phyloP scores from a whole-genome alignment of 257 asterid genomes.

The Dorcoceras hygrometricum region DNA sequence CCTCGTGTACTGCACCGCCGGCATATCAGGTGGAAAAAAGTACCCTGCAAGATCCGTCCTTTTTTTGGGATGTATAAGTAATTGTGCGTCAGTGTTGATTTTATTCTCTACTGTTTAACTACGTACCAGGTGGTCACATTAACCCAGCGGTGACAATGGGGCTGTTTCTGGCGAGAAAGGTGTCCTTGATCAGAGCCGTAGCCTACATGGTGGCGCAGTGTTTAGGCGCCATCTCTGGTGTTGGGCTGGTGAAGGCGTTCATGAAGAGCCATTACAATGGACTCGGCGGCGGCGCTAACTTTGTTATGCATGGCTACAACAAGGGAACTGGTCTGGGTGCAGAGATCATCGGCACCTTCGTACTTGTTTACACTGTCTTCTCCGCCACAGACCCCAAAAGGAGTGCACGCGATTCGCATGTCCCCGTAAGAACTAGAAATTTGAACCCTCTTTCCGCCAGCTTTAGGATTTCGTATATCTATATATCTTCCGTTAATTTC shows the following conservation, averaged over 20 bases:
- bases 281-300: conserved; percentile 79
- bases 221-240: conserved; percentile 87
- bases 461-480: neutral
- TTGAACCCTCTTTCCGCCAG: too few relatives aligned
- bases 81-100: too few relatives aligned
- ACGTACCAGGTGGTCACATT: conserved; percentile 72
- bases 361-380: conserved; percentile 92
- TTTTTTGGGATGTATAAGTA: too few relatives aligned
- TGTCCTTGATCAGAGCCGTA: conserved; percentile 76
- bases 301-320: conserved; percentile 60
- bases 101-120: neutral
- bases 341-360: conserved; percentile 88
- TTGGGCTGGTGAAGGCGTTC: conserved; percentile 83
- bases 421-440: conserved; percentile 56
- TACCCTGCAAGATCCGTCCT: too few relatives aligned
- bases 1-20: conserved; percentile 98
- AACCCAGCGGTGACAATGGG: conserved; percentile 95
- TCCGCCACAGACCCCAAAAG: conserved; percentile 97
- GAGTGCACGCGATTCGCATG: conserved; percentile 95
- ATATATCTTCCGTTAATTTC: too few relatives aligned
- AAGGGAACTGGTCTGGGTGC: conserved; percentile 88
- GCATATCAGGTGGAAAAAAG: conserved; percentile 86
- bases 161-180: conserved; percentile 76
- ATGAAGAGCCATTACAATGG: conserved; percentile 59
- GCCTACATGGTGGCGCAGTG: conserved; percentile 74